These are phyloP conservation scores for Daldinia eschscholtzii DNA, from an alignment of 2,329 filamentous ascomycete species.

Conservation along the genomic window DNA sequence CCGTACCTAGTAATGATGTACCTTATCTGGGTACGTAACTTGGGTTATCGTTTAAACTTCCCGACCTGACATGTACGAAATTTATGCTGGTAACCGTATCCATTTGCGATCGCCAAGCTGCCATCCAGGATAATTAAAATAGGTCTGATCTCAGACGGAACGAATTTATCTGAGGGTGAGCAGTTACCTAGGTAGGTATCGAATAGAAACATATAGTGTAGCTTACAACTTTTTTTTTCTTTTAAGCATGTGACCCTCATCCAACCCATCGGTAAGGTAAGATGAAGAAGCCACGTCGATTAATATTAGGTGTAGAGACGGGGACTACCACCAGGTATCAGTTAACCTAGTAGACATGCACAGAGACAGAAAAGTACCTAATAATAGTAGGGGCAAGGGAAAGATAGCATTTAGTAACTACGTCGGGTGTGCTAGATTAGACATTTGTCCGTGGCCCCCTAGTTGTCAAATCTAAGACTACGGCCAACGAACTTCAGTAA, in stretches of 20 bases:
- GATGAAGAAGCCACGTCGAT: slow-evolving; percentile 27
- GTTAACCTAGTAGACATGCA: not conserved
- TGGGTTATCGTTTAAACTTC: not conserved
- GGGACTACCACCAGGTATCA: not conserved
- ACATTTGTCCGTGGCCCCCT: slow-evolving; percentile 43
- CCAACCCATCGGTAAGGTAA: not conserved
- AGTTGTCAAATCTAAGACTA: slow-evolving; percentile 44
- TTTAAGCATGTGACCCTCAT: slow-evolving; percentile 3
- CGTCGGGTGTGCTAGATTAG: slow-evolving; percentile 46
- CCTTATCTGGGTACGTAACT: slow-evolving; percentile 3
- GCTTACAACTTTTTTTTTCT: not conserved
- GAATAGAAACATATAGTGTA: not conserved
- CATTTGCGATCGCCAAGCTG: slow-evolving; percentile 23
- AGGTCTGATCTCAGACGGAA: slow-evolving; percentile 25
- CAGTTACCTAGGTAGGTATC: not conserved
- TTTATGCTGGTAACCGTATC: slow-evolving; percentile 19
- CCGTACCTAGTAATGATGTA: slow-evolving; percentile 18
- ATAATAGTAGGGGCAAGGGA: slow-evolving; percentile 26
- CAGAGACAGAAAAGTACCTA: not conserved
- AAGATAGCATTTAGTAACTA: slow-evolving; percentile 40
- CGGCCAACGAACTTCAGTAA: slow-evolving; percentile 41
- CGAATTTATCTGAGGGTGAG: not conserved
- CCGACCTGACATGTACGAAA: slow-evolving; percentile 8
- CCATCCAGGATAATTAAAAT: slow-evolving; percentile 13
- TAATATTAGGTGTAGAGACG: not conserved